A percentile compares a stretch with the other conserved stretches of the same genome.
These are phyloP conservation scores for Knufia petricola DNA, from an alignment of 2,329 filamentous ascomycete genomes.

Conservation along the genomic window DNA sequence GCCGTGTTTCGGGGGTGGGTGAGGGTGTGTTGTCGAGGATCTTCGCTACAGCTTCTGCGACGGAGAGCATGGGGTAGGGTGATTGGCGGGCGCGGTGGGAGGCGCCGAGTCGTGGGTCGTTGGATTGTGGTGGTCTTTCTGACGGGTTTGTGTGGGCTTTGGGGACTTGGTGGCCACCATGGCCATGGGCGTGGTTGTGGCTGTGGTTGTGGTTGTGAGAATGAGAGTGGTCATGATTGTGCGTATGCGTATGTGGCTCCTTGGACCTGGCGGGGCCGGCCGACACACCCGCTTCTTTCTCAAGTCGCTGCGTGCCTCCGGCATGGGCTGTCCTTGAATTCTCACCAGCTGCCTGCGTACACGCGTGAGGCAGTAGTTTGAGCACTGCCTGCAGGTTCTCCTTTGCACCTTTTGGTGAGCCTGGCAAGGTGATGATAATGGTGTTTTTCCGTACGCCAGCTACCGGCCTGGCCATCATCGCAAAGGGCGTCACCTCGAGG, in stretches of 20 bases:
- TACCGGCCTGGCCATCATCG: constrained; percentile 90
- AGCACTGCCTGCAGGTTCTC: constrained; percentile 86
- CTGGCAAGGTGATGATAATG: constrained; percentile 79
- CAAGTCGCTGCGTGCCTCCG: constrained; percentile 73
- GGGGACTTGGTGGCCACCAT: constrained; percentile 51
- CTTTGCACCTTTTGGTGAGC: constrained; percentile 87
- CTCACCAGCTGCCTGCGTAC: constrained; percentile 71
- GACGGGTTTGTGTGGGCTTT: constrained; percentile 63
- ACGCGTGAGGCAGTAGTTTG: constrained; percentile 91
- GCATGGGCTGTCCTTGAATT: constrained; percentile 71
- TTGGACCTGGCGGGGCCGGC: constrained; percentile 12
- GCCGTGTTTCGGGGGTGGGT: constrained; percentile 49
- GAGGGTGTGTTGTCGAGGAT: constrained; percentile 65
- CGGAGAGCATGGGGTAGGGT: constrained; percentile 83
- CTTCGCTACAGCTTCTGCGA: constrained; percentile 65
- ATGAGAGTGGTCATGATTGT: constrained; percentile 20
- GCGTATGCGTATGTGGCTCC: constrained; percentile 19
- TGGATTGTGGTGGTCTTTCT: constrained; percentile 46
- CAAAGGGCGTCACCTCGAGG: constrained; percentile 80
- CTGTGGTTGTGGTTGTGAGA: constrained; percentile 31
- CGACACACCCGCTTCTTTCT: constrained; percentile 64
- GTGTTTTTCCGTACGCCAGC: constrained; percentile 76
- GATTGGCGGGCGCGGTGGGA: constrained; percentile 70
- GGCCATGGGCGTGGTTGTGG: constrained; percentile 47
- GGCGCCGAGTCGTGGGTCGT: constrained; percentile 50